Evolutionary conservation across 75 land plant species (phyloP), one percentile per base, ranked within the genome.

Genomic region (Picea sitchensis): DNA sequence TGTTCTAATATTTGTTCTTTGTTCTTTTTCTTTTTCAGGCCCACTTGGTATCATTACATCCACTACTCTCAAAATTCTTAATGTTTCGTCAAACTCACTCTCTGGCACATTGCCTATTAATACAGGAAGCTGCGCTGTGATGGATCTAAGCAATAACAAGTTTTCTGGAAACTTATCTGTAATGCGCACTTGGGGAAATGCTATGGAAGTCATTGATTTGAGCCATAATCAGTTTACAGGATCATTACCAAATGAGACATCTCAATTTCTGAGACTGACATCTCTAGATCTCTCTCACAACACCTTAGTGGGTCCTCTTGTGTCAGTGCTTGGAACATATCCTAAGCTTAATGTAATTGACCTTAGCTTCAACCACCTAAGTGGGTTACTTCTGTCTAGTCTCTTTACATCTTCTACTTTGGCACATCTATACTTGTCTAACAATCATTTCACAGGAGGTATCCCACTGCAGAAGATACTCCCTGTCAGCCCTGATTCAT

Each of bases 91-190:
- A 18, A 98, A 98, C 81, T 75, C 82, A 3, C 84, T 98, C 59
- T 83, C 94, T 34, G 99, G 99, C 54, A 81, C 88, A 56, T 90
- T 95, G 38, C 99, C 98, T 20, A 20, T 87, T 65, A 78, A 87
- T 34, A 84, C 90, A 18, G 96, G 94, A 71, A 83, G 86, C 21
- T 95, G 96, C 80, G 85, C 88, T 32, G 76, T 89, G 1, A 83
- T 98, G 57, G 99, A 98, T 75, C 85, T 98, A 14, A 95, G 96
- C 64, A 85, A 88, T 4, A 98, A 98, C 67, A 78, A 80, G 76
- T 84, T 98, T 58, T 74, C 82, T 58, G 98, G 98, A 38, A 90
- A 93, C 65, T 62, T 98, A 47, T 86, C 88, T 31, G 78, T 79
- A 63, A 60, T 89, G 85, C 64, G 78, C 57, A 89, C 88, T 80